A percentile compares a stretch with the other conserved stretches of the same genome.
phyloP scores from a whole-genome alignment of 768 basidiomycete genomes.

The Pisolithus tinctorius region DNA sequence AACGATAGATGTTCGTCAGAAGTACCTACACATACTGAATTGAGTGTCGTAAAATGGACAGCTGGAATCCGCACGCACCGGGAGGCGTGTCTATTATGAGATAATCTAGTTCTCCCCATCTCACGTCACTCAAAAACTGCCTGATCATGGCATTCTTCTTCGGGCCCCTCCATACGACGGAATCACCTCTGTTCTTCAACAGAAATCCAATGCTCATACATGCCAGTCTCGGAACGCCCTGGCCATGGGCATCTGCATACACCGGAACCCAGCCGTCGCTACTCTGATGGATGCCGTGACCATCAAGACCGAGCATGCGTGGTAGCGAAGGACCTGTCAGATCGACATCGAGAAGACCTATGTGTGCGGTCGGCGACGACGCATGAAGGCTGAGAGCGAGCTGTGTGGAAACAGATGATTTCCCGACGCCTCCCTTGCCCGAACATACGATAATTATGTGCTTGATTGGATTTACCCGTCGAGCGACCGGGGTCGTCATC shows the following conservation, averaged over 20 bases:
- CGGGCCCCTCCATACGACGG: conserved; percentile 96
- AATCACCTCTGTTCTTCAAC: conserved; percentile 82
- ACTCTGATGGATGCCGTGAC: conserved; percentile 84
- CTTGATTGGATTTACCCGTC: conserved; percentile 67
- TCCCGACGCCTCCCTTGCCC: conserved; percentile 97
- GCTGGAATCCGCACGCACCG: conserved; percentile 45
- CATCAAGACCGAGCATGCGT: conserved; percentile 89
- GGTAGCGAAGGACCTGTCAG: conserved; percentile 93
- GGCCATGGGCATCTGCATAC: conserved; percentile 64
- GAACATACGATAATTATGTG: conserved; percentile 90
- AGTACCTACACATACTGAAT: conserved; percentile 57
- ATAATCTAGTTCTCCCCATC: conserved; percentile 92
- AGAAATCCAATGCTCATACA: conserved; percentile 98
- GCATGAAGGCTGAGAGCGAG: conserved; percentile 82
- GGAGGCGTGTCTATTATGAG: conserved; percentile 94
- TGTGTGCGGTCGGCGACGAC: conserved; percentile 57
- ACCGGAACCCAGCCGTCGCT: conserved; percentile 98
- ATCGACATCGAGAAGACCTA: conserved; percentile 91
- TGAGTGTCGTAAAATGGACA: conserved; percentile 4
- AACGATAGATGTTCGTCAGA: conserved; percentile 98
- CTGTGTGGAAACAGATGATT: conserved; percentile 93
- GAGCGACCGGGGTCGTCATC: conserved; percentile 52
- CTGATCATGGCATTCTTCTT: conserved; percentile 99
- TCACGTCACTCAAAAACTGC: conserved; percentile 90
- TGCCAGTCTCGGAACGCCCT: conserved; percentile 60